Base-by-base conservation (phyloP, 2,329 filamentous ascomycete genomes). In the Aureobasidium uvarum region DNA sequence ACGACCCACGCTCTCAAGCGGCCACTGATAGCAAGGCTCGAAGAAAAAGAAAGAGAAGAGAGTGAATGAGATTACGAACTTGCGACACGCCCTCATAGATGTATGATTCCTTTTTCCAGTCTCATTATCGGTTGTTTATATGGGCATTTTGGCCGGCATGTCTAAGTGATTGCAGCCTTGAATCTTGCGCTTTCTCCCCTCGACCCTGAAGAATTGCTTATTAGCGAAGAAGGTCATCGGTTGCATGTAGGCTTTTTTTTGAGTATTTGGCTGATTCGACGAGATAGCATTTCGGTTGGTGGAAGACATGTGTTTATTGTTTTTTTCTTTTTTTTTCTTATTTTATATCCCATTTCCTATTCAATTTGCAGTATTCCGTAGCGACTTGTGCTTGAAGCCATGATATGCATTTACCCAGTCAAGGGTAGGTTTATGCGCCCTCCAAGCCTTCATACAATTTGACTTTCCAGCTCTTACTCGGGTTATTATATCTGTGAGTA, bases 391-490 rank as follows among this genome's bases (percentile, higher is more conserved):
- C 25, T 31, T 46, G 43, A 23, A 46, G 4, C 13, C 3, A 50
- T 50, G 46, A 28, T 28, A 28, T 8, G 31, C 11, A 50, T 16
- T 4, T n/a, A 8, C 18, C 7, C 7, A 11, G 18, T 7, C 5
- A 28, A n/a, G 6, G 10, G 13, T 6, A 51, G 25, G 8, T 7
- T 18, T 33, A 66, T 13, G 46, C 50, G 36, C 43, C 74, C 67
- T 82, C 79, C 66, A 82, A 70, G 0, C 78, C 79, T 62, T 80
- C 73, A 68, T 78, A 80, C 60, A 80, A 67, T 33, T 73, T 66
- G 13, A 79, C 74, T 6, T 75, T 75, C 78, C 78, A 81, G 18
- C 71, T 72, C 65, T 77, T 73, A 31, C 73, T 72, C 6, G 78
- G 78, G 68, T 80, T 77, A 64, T 79, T 79, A 67, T 77, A 79